phyloP scores from a whole-genome alignment of 2,329 filamentous ascomycete genomes.

The Calonectria pseudoreteaudii region DNA sequence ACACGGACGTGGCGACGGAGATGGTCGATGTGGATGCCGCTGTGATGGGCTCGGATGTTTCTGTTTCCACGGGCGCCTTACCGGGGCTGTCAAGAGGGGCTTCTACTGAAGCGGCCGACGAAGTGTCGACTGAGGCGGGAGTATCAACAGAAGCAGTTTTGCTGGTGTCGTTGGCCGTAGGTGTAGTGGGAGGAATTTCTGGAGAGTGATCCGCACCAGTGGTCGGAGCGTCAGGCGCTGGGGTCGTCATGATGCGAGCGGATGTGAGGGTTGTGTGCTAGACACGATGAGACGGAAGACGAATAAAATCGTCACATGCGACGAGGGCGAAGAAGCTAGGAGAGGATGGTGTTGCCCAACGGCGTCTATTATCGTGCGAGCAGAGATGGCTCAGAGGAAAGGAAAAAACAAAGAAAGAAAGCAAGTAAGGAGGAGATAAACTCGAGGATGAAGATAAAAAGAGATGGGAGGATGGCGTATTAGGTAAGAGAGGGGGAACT shows the following conservation, averaged over 20 bases:
- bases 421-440: neutral
- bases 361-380: neutral
- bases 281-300: slow-evolving; percentile 33
- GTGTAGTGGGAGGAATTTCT: neutral
- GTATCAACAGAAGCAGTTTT: neutral
- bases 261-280: slow-evolving; percentile 25
- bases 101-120: neutral
- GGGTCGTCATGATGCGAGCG: slow-evolving; percentile 18
- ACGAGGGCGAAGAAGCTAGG: neutral
- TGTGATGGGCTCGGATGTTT: slow-evolving; percentile 9
- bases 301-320: slow-evolving; percentile 40
- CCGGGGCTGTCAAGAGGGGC: neutral
- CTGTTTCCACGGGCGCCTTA: slow-evolving; percentile 6
- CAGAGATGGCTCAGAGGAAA: slow-evolving; percentile 9
- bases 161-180: neutral
- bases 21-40: slow-evolving; percentile 36
- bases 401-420: neutral
- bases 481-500: neutral
- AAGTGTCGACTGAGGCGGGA: neutral
- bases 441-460: neutral
- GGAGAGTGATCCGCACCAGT: slow-evolving; percentile 13
- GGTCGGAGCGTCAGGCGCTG: slow-evolving; percentile 16
- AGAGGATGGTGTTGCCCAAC: neutral
- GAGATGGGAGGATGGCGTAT: neutral
- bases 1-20: slow-evolving; percentile 42